Evolutionary conservation across 2,329 filamentous ascomycete genomes (phyloP).

Genomic region (Xylariaceae sp.): DNA sequence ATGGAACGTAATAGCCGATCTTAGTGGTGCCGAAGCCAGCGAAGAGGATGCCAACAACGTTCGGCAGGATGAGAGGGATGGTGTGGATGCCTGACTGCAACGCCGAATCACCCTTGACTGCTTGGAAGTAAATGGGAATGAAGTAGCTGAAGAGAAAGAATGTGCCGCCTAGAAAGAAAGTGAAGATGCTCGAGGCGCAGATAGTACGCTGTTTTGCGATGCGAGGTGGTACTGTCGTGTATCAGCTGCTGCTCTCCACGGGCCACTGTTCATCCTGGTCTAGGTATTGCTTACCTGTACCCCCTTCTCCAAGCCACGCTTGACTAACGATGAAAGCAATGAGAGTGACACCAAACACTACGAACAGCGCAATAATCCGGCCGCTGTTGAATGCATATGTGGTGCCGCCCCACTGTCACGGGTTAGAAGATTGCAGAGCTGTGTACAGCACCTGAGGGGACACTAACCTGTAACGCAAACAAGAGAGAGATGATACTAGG

Average conservation of each 20-base stretch:
- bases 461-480: slow-evolving; percentile 42
- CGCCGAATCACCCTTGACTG: slow-evolving; percentile 33
- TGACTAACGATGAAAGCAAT: slow-evolving; percentile 39
- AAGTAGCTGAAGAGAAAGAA: slow-evolving; percentile 42
- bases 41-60: slow-evolving; percentile 32
- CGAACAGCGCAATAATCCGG: slow-evolving; percentile 43
- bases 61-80: slow-evolving; percentile 39
- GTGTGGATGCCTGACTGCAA: slow-evolving; percentile 42
- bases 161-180: slow-evolving; percentile 31
- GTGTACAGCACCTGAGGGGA: background rate
- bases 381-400: slow-evolving; percentile 41
- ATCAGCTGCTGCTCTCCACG: background rate
- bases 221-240: slow-evolving; percentile 29
- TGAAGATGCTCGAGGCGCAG: slow-evolving; percentile 13
- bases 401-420: slow-evolving; percentile 46
- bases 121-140: slow-evolving; percentile 42
- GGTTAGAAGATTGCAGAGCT: background rate
- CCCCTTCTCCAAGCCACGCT: slow-evolving; percentile 25
- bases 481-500: slow-evolving; percentile 46
- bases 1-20: slow-evolving; percentile 39
- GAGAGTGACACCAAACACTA: slow-evolving; percentile 39
- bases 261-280: background rate
- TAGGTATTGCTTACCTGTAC: background rate
- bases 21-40: slow-evolving; percentile 32
- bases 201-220: slow-evolving; percentile 33